Percentiles rank a stretch among this genome's conserved stretches.
phyloP scores from a whole-genome alignment of 768 basidiomycete species.

The Coprinopsis strossmayeri region DNA sequence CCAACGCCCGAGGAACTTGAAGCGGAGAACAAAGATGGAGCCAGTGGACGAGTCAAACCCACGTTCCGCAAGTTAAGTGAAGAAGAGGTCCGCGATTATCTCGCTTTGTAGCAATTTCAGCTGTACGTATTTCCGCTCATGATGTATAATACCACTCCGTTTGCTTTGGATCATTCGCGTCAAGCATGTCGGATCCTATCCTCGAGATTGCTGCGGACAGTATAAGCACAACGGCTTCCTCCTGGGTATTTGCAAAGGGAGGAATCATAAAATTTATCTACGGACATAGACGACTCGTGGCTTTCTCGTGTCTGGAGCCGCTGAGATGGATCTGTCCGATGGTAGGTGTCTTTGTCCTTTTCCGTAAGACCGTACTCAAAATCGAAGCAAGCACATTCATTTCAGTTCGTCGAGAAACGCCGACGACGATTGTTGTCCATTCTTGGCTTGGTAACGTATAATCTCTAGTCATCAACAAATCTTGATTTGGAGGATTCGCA shows the following conservation, averaged over 20 bases:
- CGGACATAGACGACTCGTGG: not conserved
- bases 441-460: not conserved
- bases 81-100: conserved; percentile 95
- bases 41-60: conserved; percentile 67
- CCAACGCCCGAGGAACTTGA: conserved; percentile 67
- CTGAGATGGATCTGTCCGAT: not conserved
- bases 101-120: conserved; percentile 56
- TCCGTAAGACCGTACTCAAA: not conserved
- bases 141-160: conserved; percentile 9
- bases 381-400: not conserved
- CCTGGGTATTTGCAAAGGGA: no score
- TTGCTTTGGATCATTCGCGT: not conserved
- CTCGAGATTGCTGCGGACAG: no score
- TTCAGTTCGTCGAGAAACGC: not conserved
- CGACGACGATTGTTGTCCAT: not conserved
- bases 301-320: not conserved
- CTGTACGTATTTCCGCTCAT: conserved; percentile 22
- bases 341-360: not conserved
- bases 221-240: no score
- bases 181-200: no score
- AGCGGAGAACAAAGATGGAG: conserved; percentile 62
- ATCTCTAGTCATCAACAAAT: not conserved
- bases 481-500: not conserved
- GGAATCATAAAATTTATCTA: not conserved
- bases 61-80: conserved; percentile 94